Evolutionary conservation across 306 rosid species (phyloP).

Genomic region (Herpetospermum pedunculosum): DNA sequence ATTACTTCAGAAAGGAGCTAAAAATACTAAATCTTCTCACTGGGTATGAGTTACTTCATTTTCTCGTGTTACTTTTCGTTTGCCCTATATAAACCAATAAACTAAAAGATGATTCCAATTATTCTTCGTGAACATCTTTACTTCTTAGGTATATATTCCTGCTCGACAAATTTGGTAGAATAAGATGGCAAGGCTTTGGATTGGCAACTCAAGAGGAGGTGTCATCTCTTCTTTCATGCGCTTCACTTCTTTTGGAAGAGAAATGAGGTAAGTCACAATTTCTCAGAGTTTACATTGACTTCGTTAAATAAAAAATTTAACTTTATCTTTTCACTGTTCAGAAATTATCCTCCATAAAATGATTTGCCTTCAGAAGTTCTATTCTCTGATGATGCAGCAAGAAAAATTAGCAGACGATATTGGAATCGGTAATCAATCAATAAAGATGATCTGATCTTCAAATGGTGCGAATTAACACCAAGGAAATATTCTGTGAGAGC

Average conservation of each 20-base stretch:
- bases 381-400: background rate
- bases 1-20: constrained; percentile 84
- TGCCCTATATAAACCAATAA: background rate
- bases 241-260: constrained; percentile 47
- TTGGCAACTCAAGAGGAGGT: constrained; percentile 55
- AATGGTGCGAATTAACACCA: background rate
- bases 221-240: constrained; percentile 53
- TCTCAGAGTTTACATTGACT: background rate
- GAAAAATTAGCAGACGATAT: background rate
- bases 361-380: background rate
- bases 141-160: constrained; percentile 53
- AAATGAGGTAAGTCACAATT: constrained; percentile 22
- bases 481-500: background rate
- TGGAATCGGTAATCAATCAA: background rate
- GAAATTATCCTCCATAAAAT: background rate
- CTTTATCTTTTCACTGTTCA: background rate
- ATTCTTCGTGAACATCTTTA: constrained; percentile 5
- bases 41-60: constrained; percentile 35
- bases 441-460: background rate
- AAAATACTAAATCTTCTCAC: constrained; percentile 64
- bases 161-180: constrained; percentile 80
- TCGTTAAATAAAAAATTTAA: background rate
- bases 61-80: background rate
- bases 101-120: background rate
- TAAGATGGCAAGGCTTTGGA: constrained; percentile 92